Percentiles rank a stretch among this genome's conserved stretches.
These are phyloP conservation scores for Komagataella kurtzmanii DNA, from an alignment of 805 yeast genomes.

Conservation along the genomic window DNA sequence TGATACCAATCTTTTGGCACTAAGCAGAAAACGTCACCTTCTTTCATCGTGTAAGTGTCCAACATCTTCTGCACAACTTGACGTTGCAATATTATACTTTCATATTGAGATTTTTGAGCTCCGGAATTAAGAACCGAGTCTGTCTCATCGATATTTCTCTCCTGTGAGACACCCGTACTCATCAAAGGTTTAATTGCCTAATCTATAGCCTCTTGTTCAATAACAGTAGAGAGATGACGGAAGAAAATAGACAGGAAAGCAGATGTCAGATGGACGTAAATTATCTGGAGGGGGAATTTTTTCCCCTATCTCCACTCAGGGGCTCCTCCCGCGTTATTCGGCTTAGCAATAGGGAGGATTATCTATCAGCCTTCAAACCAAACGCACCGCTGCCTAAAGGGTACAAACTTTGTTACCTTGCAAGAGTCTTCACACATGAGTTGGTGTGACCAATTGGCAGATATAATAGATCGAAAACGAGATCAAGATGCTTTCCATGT, in stretches of 20 bases:
- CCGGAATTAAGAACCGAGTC: background rate
- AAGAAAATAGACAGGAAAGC: background rate
- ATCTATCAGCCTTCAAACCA: background rate
- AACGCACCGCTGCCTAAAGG: background rate
- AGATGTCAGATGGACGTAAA: background rate
- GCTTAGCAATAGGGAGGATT: background rate
- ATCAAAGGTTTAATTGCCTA: background rate
- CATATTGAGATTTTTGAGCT: background rate
- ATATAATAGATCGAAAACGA: background rate
- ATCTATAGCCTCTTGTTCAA: background rate
- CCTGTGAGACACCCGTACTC: background rate
- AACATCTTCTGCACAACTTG: background rate
- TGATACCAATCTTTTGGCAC: conserved; percentile 33
- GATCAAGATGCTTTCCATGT: background rate
- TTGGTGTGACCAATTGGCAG: background rate
- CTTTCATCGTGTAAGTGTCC: conserved; percentile 10
- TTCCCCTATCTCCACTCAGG: background rate
- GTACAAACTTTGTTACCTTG: background rate
- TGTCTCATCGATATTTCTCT: background rate
- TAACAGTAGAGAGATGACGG: background rate
- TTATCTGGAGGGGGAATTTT: background rate
- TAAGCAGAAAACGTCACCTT: conserved; percentile 35
- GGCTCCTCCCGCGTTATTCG: background rate
- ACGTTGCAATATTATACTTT: background rate
- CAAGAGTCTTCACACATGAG: background rate